Evolutionary conservation across 1,139 yeast species (phyloP), one percentile per base, ranked within the genome.

Genomic region (Diutina siamensis): DNA sequence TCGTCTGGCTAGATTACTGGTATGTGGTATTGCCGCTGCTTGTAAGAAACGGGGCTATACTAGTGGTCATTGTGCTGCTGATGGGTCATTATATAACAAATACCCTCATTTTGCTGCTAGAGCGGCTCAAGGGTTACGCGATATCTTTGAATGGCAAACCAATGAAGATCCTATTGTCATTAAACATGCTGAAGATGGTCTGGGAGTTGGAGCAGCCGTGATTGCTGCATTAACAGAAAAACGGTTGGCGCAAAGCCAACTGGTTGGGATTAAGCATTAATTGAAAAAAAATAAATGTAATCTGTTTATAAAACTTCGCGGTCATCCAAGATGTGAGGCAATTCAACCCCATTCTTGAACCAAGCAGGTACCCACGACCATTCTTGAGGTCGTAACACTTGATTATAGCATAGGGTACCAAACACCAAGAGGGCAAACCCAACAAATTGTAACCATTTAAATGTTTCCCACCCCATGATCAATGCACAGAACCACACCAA

Each of bases 181-280:
- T 57, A 85, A 84, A 40, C 83, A 89, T 48, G 97, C 98, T 52
- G 97, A 89, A 67, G 98, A 92, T 68, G 98, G 98, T 55, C 82
- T 94, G 47, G 98, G 97, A 67, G 97, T 85, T 41, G 97, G 97
- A 59, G 97, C 97, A 47, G 98, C 97, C 45, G 76, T 92, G 55
- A 89, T 89, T 66, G 97, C 97, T 47, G 97, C 97, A 48, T 76
- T 89, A 65, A 85, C 97, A 47, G 78, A 82, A 64, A 70, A 78
- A 64, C 81, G 97, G 69, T 68, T 84, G 57, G 68, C 70, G 46
- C 70, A 74, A 48, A 89, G 89, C 45, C 68, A 74, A 57, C 78
- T 92, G 51, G 89, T 88, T 47, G 97, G 97, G 60, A 63, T 74
- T 46, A 59, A 53, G 47, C 53, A 52, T 31, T 44, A 45, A 40